phyloP scores from a whole-genome alignment of 768 basidiomycete genomes.

The Tricholoma sp. region DNA sequence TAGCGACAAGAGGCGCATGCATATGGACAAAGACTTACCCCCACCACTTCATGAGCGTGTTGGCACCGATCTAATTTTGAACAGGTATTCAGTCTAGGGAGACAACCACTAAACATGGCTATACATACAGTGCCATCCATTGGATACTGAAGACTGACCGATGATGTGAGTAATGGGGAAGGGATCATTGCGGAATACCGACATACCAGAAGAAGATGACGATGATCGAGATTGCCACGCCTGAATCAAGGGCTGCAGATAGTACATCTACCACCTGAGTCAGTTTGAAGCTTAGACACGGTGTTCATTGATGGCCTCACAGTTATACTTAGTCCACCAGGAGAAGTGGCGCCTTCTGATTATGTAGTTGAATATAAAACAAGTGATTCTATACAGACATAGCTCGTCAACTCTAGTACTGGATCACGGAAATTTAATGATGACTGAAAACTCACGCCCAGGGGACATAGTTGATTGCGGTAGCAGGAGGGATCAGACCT shows the following conservation, averaged over 20 bases:
- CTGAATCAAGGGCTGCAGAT: conserved; percentile 70
- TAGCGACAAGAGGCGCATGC: background rate
- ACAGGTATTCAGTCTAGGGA: background rate
- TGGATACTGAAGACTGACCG: background rate
- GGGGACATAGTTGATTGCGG: conserved; percentile 62
- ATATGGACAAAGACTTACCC: background rate
- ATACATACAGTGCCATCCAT: background rate
- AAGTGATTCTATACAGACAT: conserved; percentile 32
- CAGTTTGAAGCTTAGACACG: conserved; percentile 14
- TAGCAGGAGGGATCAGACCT: conserved; percentile 60
- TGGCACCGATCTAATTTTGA: background rate
- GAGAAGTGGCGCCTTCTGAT: conserved; percentile 57
- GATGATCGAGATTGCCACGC: conserved; percentile 56
- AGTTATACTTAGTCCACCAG: conserved; percentile 69
- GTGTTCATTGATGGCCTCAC: too few relatives aligned
- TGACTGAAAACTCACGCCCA: conserved; percentile 36
- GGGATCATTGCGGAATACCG: background rate
- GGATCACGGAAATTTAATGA: too few relatives aligned
- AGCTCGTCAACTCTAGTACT: too few relatives aligned
- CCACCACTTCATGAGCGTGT: background rate
- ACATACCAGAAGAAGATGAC: conserved; percentile 20
- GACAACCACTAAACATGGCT: too few relatives aligned
- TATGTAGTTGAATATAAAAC: conserved; percentile 61
- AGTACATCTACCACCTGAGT: conserved; percentile 30
- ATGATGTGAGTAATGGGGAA: background rate